Evolutionary conservation across 176 grass and related monocot species (phyloP), one percentile per base, ranked within the genome.

Genomic region (Bothriochloa decipiens): DNA sequence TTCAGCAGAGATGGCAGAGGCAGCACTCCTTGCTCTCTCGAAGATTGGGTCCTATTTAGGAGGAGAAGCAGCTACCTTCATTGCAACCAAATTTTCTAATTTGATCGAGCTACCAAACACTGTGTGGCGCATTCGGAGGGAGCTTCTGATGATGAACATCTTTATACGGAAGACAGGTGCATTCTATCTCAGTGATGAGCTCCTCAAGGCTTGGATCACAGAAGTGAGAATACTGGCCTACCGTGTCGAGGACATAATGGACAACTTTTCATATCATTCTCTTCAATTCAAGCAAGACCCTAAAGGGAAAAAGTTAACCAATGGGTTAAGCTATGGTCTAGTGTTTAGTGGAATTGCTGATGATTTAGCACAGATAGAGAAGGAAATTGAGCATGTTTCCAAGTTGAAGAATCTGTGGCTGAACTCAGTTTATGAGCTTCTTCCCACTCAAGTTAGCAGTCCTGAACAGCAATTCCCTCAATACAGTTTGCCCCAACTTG

Each of bases 141-240:
- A 85, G 50, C 70, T 85, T 35, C 8, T 85, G 53, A 76, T 85
- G 69, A 84, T 75, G 82, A 85, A 85, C 13, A 23, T 74, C 28
- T 85, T 85, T 52, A 75, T 84, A 45, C 27, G 55, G 22, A 63
- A 77, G 40, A 85, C 71, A 40, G 82, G 74, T 46, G 71, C 52
- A 32, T 36, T 20, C 9, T 66, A 77, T 47, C 74, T 75, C 36
- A 85, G 33, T 50, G 82, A 85, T 37, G 47, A 86, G 0, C 76
- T 79, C 37, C 77, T 86, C 22, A 86, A 80, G 26, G 84, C 40
- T 52, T 86, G 84, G 84, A 70, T 72, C 50, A 7, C 66, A 46
- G 76, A 80, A 13, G 75, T 86, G 65, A 32, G 75, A 47, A 80
- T 79, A 41, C 33, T 86, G 50, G 75, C 75, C 1, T 86, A 78